Evolutionary conservation across 2,329 filamentous ascomycete genomes (phyloP), one percentile per base, ranked within the genome.

Genomic region (Aspergillus oerlinghausenensis): DNA sequence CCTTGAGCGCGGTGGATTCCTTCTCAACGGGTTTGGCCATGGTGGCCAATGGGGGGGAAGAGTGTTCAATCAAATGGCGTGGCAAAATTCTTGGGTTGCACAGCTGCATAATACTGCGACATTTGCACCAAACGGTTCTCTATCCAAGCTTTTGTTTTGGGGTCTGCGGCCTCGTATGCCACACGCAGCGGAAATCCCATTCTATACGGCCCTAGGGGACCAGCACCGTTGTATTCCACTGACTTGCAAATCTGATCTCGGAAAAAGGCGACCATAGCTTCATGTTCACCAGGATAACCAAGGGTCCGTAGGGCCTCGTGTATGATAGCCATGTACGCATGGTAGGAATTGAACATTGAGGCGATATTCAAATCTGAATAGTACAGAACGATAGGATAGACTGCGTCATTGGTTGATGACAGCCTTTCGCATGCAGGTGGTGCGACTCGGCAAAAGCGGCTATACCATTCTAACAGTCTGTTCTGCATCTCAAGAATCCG

Each of bases 241-340:
- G 67, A 69, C 48, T 59, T 65, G 58, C 68, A 70, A n/a, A 70
- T 69, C 54, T 66, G 66, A 52, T 70, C 67, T 17, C 63, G 60
- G 25, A 62, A 70, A 54, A 63, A 65, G 19, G 52, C 23, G 10
- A 65, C 58, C 61, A 65, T 63, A 19, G 58, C 60, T 6, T 21
- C 60, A 28, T 70, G 65, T 8, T 62, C 56, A 14, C 67, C 67
- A 8, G 66, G 57, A 26, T 63, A 64, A 3, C 54, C 58, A 32
- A 62, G 67, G 2, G 42, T 53, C 25, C 50, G 64, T n/a, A 70
- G 40, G 8, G 63, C 50, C 48, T 67, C 65, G 43, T 69, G 66
- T 4, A 70, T 60, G 35, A 70, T 59, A 6, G 61, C 56, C 67
- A 65, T 69, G 42, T 64, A 70, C 17, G 68, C 59, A 35, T 66